These are phyloP conservation scores for Zarea fungicola DNA, from an alignment of 2,329 filamentous ascomycete species.

Conservation along the genomic window DNA sequence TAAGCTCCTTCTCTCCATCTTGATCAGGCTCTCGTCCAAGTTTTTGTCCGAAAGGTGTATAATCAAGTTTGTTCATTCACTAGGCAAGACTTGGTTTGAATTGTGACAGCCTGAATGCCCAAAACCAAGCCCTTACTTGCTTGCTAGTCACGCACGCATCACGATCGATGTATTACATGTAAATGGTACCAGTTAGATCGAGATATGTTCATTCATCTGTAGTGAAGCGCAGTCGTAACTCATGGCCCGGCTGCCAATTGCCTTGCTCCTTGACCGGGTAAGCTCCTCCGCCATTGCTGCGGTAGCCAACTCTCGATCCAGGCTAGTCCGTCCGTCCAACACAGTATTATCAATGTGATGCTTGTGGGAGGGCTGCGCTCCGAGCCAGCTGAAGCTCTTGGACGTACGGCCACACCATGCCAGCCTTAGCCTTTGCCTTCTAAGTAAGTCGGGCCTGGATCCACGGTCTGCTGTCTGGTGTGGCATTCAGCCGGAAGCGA, in stretches of 20 bases:
- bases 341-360: not conserved
- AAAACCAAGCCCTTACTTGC: no score
- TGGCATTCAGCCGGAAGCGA: slow-evolving; percentile 9
- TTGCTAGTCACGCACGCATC: no score
- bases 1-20: no score
- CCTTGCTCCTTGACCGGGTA: not conserved
- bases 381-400: slow-evolving; percentile 8
- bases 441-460: no score
- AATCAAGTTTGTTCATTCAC: no score
- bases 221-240: slow-evolving; percentile 3
- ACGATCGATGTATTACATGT: no score
- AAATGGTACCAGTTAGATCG: no score
- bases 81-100: no score
- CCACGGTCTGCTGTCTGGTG: not conserved
- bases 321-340: slow-evolving; percentile 3
- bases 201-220: not conserved
- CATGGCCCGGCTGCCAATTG: not conserved
- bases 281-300: not conserved
- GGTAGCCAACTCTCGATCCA: not conserved
- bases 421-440: no score
- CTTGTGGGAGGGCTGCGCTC: slow-evolving; percentile 11
- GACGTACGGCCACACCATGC: slow-evolving; percentile 1
- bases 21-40: no score
- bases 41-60: no score
- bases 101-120: no score